Evolutionary conservation across 805 yeast genomes (phyloP), one percentile per base, ranked within the genome.

Genomic region (Sugiyamaella qingdaonensis): DNA sequence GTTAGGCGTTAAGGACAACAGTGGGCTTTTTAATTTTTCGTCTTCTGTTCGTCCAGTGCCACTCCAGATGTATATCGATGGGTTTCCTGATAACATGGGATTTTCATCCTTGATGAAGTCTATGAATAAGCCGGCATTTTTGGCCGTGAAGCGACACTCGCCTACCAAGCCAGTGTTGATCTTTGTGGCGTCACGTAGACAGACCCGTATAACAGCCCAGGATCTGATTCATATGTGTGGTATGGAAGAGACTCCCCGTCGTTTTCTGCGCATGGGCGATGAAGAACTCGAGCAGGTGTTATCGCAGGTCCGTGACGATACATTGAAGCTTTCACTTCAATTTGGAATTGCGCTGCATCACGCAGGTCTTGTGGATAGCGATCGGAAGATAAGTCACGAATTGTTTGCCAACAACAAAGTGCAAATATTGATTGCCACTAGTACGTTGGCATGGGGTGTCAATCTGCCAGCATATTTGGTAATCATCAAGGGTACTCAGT

Each of bases 121-220:
- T 19, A 88, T 81, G 94, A 89, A 84, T 75, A 89, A 78, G 62
- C 97, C 97, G 0, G 92, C 95, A 0, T 90, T 86, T 63, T 80
- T 85, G 85, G 96, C 97, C 0, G 90, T 90, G 58, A 88, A 89
- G 64, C 89, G 88, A 58, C 96, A 91, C 66, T 86, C 96, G 0
- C 95, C 96, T 1, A 73, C 73, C 16, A 84, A 90, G 65, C 96
- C 97, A 0, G 92, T 85, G 10, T 74, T 87, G 60, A 82, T 87
- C n/a, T 87, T 87, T 62, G 95, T 87, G 35, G 89, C 94, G 0
- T 86, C 94, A 2, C 77, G 95, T 64, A 74, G 95, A 54, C 95
- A 87, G 68, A 87, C 95, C 0, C 73, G 95, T 54, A 76, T 87
- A 49, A 87, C 95, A 0, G 89, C 95, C 0, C 73, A 84, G 46